Percentiles rank a stretch among this genome's conserved stretches.
Conservation (phyloP, 2,329 filamentous ascomycete genomes). For the Metarhizium humberi region DNA sequence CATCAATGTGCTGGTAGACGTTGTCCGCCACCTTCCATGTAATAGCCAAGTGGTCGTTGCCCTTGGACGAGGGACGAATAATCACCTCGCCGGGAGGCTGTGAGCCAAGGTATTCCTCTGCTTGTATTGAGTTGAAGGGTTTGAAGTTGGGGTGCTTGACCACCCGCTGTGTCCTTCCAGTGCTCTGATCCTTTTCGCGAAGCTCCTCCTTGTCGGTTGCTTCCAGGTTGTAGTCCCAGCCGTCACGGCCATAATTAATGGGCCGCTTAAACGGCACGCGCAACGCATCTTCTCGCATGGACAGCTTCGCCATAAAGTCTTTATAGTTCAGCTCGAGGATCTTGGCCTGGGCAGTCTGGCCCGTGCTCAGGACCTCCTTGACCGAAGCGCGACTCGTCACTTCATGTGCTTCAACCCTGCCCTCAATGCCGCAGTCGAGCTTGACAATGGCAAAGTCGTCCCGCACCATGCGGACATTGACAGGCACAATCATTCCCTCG, state of each 20-base stretch:
- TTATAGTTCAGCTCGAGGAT: constrained; percentile 81
- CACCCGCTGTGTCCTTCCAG: constrained; percentile 81
- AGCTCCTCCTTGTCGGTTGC: constrained; percentile 72
- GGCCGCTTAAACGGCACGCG: constrained; percentile 61
- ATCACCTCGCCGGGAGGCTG: constrained; percentile 84
- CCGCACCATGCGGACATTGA: constrained; percentile 79
- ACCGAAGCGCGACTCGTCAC: constrained; percentile 65
- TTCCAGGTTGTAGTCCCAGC: constrained; percentile 84
- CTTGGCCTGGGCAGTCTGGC: constrained; percentile 84
- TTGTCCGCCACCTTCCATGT: constrained; percentile 97
- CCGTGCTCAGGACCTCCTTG: constrained; percentile 63
- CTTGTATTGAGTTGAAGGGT: constrained; percentile 84
- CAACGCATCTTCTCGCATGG: constrained; percentile 72
- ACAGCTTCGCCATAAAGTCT: constrained; percentile 73
- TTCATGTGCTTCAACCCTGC: constrained; percentile 73
- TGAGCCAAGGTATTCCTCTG: constrained; percentile 84
- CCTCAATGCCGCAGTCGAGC: constrained; percentile 90
- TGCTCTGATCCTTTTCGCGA: constrained; percentile 76
- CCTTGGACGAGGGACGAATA: constrained; percentile 90
- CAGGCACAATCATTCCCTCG: constrained; percentile 87
- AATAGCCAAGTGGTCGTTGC: constrained; percentile 86
- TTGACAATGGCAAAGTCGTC: constrained; percentile 89
- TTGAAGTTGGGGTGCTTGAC: constrained; percentile 97
- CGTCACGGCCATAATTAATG: constrained; percentile 63
- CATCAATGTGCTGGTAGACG: constrained; percentile 96